These are phyloP conservation scores for Neltuma alba DNA, from an alignment of 306 rosid genomes.

Conservation along the genomic window DNA sequence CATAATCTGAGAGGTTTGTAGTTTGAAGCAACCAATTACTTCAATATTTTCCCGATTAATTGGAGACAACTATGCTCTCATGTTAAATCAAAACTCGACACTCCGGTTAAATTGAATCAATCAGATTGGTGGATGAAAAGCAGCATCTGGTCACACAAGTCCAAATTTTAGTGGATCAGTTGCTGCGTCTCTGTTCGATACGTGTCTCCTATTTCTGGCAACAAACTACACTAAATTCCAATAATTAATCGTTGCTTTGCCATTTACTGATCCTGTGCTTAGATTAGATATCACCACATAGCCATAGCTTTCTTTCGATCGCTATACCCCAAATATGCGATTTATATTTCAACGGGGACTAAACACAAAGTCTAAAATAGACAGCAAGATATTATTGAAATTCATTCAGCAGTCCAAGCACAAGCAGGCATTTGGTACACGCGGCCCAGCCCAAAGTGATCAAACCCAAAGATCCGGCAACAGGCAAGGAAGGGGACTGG, in stretches of 20 bases:
- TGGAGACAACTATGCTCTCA: not conserved
- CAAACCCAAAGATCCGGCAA: not conserved
- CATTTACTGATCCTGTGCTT: not conserved
- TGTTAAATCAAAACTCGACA: not conserved
- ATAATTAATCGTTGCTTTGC: not conserved
- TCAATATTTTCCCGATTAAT: not conserved
- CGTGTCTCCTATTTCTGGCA: not conserved
- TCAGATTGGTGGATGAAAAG: not conserved
- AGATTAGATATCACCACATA: not conserved
- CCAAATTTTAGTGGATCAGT: not conserved
- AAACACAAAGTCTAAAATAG: not conserved
- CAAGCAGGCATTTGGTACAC: not conserved
- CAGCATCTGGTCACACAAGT: not conserved
- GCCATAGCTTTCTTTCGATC: not conserved
- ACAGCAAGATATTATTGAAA: not conserved
- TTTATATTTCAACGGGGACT: not conserved
- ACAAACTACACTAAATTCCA: not conserved
- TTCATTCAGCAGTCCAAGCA: not conserved
- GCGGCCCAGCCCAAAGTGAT: not conserved
- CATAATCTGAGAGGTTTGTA: not conserved
- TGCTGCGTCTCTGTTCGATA: not conserved
- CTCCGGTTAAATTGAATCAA: not conserved
- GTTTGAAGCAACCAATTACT: not conserved
- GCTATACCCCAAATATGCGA: not conserved
- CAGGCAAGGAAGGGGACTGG: not conserved